These are phyloP conservation scores for Colletotrichum simmondsii DNA, from an alignment of 2,329 filamentous ascomycete genomes.

Conservation along the genomic window DNA sequence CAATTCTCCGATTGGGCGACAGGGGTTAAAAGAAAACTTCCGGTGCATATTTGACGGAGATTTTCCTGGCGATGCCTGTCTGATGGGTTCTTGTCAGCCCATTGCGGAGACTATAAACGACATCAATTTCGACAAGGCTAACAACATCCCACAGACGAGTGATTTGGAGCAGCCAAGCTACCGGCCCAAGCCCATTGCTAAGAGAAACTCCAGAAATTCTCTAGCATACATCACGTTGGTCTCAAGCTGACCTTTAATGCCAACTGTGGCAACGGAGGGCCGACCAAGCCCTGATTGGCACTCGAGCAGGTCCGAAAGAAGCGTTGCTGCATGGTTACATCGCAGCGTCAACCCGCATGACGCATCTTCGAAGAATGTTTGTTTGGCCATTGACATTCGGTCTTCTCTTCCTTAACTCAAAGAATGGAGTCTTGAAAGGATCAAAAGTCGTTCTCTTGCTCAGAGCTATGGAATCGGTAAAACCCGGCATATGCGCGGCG, in stretches of 20 bases:
- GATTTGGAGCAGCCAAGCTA: neutral
- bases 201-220: neutral
- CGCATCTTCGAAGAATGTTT: neutral
- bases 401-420: neutral
- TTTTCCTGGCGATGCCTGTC: slow-evolving; percentile 27
- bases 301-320: slow-evolving; percentile 2
- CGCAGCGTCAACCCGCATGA: slow-evolving; percentile 28
- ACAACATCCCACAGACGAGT: neutral
- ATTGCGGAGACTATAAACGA: slow-evolving; percentile 22
- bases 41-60: slow-evolving; percentile 34
- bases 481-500: neutral
- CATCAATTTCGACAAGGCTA: slow-evolving; percentile 9
- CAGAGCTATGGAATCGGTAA: neutral
- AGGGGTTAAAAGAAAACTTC: slow-evolving; percentile 26
- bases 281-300: neutral
- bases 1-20: slow-evolving; percentile 33
- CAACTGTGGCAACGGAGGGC: neutral
- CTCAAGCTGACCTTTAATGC: neutral
- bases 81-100: slow-evolving; percentile 17
- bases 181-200: neutral
- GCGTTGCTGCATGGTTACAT: slow-evolving; percentile 23
- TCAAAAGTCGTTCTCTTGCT: neutral
- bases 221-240: neutral
- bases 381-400: neutral
- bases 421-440: neutral